phyloP scores from a whole-genome alignment of 2,329 filamentous ascomycete species.

The Tricladium varicosporioides region DNA sequence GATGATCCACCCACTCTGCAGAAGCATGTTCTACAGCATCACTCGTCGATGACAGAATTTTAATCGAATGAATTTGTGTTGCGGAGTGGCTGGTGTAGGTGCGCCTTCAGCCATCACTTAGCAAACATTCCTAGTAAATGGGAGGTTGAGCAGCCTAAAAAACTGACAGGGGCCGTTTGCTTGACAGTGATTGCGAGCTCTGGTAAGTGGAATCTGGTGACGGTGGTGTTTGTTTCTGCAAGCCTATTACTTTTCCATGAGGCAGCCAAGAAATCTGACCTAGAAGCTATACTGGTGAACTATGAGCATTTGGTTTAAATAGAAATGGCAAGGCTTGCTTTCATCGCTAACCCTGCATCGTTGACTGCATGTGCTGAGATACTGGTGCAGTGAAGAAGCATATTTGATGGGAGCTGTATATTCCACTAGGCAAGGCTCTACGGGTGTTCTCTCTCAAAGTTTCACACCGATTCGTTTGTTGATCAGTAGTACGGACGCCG shows the following conservation, averaged over 20 bases:
- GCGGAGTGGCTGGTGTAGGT: slow-evolving; percentile 21
- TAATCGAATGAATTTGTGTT: slow-evolving; percentile 14
- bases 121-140: slow-evolving; percentile 22
- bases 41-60: slow-evolving; percentile 6
- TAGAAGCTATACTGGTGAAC: slow-evolving; percentile 10
- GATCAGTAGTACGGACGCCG: slow-evolving; percentile 22
- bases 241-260: slow-evolving; percentile 14
- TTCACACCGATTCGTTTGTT: slow-evolving; percentile 23
- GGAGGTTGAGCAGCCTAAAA: slow-evolving; percentile 13
- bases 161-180: slow-evolving; percentile 21
- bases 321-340: slow-evolving; percentile 1
- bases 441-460: slow-evolving; percentile 6
- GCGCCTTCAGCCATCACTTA: slow-evolving; percentile 9
- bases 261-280: slow-evolving; percentile 16
- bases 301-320: slow-evolving; percentile 22
- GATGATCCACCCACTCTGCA: slow-evolving; percentile 21
- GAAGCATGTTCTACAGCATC: slow-evolving; percentile 21
- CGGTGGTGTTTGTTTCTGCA: slow-evolving; percentile 9
- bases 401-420: slow-evolving; percentile 11
- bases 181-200: slow-evolving; percentile 15
- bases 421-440: slow-evolving; percentile 5
- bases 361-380: slow-evolving; percentile 16
- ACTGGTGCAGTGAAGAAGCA: slow-evolving; percentile 14
- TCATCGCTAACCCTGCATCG: slow-evolving; percentile 11
- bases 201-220: slow-evolving; percentile 3